phyloP scores from a whole-genome alignment of 2,329 filamentous ascomycete species.

The Mycosphaerella arachidis region DNA sequence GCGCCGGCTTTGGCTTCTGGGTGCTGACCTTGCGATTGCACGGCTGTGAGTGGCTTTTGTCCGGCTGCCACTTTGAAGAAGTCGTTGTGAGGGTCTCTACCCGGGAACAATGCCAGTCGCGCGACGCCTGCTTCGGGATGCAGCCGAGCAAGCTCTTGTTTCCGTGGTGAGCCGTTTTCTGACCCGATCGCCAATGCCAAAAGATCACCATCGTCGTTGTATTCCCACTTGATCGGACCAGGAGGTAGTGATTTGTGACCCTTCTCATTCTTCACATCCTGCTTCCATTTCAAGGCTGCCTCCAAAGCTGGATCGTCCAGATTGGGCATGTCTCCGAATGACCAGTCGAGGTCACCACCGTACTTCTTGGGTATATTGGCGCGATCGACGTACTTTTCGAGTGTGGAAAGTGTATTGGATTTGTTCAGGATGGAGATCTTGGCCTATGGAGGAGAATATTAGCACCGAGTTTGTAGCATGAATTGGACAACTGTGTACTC shows the following conservation, averaged over 20 bases:
- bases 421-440: constrained; percentile 88
- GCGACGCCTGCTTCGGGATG: constrained; percentile 25
- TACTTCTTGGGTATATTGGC: constrained; percentile 84
- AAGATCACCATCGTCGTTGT: constrained; percentile 40
- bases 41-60: constrained; percentile 3
- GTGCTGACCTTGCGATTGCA: background rate
- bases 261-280: constrained; percentile 24
- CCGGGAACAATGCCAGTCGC: constrained; percentile 25
- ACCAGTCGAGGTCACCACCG: constrained; percentile 78
- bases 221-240: constrained; percentile 45
- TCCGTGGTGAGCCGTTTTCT: constrained; percentile 39
- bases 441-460: background rate
- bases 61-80: background rate
- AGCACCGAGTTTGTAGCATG: constrained; percentile 41
- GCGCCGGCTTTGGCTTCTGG: constrained; percentile 2
- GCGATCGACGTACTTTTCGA: constrained; percentile 75
- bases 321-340: constrained; percentile 69
- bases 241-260: constrained; percentile 42
- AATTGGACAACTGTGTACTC: constrained; percentile 6
- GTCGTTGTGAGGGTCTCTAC: constrained; percentile 12
- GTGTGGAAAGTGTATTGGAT: constrained; percentile 68
- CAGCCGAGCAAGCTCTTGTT: constrained; percentile 38
- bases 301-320: constrained; percentile 56
- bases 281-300: constrained; percentile 40
- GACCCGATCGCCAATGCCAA: constrained; percentile 44